These are phyloP conservation scores for Suillus bovinus DNA, from an alignment of 768 basidiomycete genomes.

Conservation along the genomic window DNA sequence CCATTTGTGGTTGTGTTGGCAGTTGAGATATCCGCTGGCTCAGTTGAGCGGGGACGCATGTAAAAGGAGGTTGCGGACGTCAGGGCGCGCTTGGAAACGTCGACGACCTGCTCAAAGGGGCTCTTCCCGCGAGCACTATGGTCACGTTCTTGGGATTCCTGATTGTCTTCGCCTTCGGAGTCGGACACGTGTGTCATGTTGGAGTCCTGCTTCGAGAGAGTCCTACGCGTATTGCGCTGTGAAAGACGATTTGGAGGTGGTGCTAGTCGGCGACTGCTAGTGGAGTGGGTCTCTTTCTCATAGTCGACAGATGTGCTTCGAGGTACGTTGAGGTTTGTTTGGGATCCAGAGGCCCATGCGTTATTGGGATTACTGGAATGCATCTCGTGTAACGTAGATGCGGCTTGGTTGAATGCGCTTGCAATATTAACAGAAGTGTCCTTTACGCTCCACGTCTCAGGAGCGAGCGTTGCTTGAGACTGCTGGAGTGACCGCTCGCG, in stretches of 20 bases:
- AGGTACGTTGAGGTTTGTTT: slow-evolving; percentile 49
- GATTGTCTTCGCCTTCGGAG: slow-evolving; percentile 61
- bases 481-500: slow-evolving; percentile 37
- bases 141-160: slow-evolving; percentile 27
- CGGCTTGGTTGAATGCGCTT: slow-evolving; percentile 76
- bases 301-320: slow-evolving; percentile 82
- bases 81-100: slow-evolving; percentile 53
- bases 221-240: slow-evolving; percentile 40
- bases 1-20: slow-evolving; percentile 35
- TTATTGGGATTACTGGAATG: slow-evolving; percentile 53
- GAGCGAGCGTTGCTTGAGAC: slow-evolving; percentile 38
- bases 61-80: slow-evolving; percentile 60
- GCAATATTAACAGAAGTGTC: slow-evolving; percentile 90
- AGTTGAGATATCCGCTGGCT: slow-evolving; percentile 46
- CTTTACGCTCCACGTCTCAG: slow-evolving; percentile 71
- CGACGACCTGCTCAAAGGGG: slow-evolving; percentile 62
- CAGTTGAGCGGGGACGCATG: slow-evolving; percentile 60
- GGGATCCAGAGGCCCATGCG: slow-evolving; percentile 66
- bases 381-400: slow-evolving; percentile 43
- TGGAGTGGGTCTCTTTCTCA: slow-evolving; percentile 62
- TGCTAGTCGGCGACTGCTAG: slow-evolving; percentile 56
- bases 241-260: slow-evolving; percentile 56
- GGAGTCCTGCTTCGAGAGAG: slow-evolving; percentile 57
- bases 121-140: slow-evolving; percentile 60
- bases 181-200: slow-evolving; percentile 57